These are phyloP conservation scores for Microbotryomycetes sp. DNA, from an alignment of 1,284 basidiomycete genomes.

Conservation along the genomic window DNA sequence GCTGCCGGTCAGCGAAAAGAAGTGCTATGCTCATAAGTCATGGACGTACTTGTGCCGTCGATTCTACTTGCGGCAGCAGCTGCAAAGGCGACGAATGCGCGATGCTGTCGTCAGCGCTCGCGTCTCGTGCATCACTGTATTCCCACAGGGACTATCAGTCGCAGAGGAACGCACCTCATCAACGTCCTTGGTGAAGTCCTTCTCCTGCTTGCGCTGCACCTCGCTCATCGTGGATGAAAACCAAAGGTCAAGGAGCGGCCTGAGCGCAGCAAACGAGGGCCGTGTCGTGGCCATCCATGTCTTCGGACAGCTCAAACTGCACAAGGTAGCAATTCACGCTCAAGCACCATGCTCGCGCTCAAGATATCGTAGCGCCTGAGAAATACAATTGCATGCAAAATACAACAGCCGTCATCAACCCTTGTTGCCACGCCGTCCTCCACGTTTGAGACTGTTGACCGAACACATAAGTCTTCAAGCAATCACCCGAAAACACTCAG, in stretches of 20 bases:
- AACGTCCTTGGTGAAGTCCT: slow-evolving; percentile 16
- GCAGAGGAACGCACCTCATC: slow-evolving; percentile 17
- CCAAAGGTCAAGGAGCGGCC: neutral
- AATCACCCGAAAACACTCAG: neutral
- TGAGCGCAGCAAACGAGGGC: neutral
- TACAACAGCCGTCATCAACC: neutral
- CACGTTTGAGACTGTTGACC: slow-evolving; percentile 6
- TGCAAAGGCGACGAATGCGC: neutral
- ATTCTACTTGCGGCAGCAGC: slow-evolving; percentile 23
- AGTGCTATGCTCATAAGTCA: too few relatives aligned
- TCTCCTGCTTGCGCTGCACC: slow-evolving; percentile 26
- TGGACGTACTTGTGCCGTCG: slow-evolving; percentile 17
- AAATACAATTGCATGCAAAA: neutral
- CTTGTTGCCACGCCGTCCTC: slow-evolving; percentile 16
- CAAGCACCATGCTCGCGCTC: neutral
- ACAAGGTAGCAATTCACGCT: neutral
- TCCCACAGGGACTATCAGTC: neutral
- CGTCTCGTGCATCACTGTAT: neutral
- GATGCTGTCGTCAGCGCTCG: slow-evolving; percentile 1
- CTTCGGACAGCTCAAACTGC: neutral
- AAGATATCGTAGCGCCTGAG: neutral
- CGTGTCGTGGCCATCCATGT: neutral
- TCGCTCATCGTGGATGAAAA: neutral
- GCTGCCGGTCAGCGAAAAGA: too few relatives aligned
- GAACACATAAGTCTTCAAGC: neutral